Evolutionary conservation across 371 early-diverging fungal genomes (phyloP), one percentile per base, ranked within the genome.

Genomic region (Lichtheimia corymbifera): DNA sequence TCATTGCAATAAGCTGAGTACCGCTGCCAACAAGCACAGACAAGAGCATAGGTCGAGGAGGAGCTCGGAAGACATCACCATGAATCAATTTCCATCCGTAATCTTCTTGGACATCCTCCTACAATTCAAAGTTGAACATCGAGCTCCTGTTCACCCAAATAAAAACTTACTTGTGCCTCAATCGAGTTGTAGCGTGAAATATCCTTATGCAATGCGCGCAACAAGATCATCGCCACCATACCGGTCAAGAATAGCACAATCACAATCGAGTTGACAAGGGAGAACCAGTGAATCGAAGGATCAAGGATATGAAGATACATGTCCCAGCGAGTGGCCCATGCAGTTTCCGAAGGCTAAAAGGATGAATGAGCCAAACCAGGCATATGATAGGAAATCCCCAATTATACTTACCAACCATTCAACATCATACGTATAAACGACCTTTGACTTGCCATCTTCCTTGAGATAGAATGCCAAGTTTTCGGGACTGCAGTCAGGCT

Each of bases 281-380:
- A 89, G 79, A 76, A 86, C 87, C 83, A 88, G 54, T 86, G 87
- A 63, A 96, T 94, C 63, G 91, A 84, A n/a, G 97, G 89, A 64
- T 96, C 94, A 15, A 83, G 74, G 14, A 90, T 85, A 56, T 90
- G 78, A 58, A 98, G 63, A 71, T 96, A 97, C 63, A 82, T 84
- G 76, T 97, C 97, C 97, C 97, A 97, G 45, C 97, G 88, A 4
- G 96, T 96, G 9, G 91, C 95, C 97, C 97, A 98, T 24, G 90
- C 78, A 20, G 83, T 90, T 6, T 67, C 65, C 1, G 90, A 88
- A 24, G 53, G 45, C 84, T 88, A 59, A 28, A 15, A 20, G 2
- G 17, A 42, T 5, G 12, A 12, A 40, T 7, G 41, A 41, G 17
- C 17, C 45, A n/a, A n/a, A 6, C 45, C 47, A 6, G 17, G 7